phyloP scores from a whole-genome alignment of 2,329 filamentous ascomycete species.

The Simplicillium aogashimaense region DNA sequence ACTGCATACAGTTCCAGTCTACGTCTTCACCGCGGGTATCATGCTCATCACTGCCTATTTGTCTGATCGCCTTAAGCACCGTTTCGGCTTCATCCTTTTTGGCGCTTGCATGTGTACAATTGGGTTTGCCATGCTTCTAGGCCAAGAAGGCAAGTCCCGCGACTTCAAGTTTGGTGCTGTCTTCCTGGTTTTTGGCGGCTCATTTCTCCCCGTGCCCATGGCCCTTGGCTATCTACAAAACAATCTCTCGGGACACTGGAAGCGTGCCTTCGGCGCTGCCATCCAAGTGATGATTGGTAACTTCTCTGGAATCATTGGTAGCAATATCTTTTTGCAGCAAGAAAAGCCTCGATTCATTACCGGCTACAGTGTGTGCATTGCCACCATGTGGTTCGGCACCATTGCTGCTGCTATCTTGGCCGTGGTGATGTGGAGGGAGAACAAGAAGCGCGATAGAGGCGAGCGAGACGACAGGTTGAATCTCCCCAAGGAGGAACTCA shows the following conservation, averaged over 20 bases:
- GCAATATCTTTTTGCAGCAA: constrained; percentile 36
- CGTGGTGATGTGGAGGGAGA: constrained; percentile 20
- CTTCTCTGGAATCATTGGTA: constrained; percentile 36
- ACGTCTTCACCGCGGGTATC: constrained; percentile 19
- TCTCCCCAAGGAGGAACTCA: constrained; percentile 16
- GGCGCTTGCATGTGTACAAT: constrained; percentile 38
- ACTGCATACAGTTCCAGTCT: constrained; percentile 25
- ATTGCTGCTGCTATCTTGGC: constrained; percentile 20
- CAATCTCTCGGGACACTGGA: constrained; percentile 43
- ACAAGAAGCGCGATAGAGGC: constrained; percentile 21
- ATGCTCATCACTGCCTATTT: constrained; percentile 26
- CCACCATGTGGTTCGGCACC: constrained; percentile 32
- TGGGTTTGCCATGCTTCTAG: constrained; percentile 46
- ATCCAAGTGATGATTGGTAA: constrained; percentile 37
- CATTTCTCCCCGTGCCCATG: constrained; percentile 44
- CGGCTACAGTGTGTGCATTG: constrained; percentile 38
- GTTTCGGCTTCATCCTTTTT: constrained; percentile 42
- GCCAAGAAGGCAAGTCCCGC: constrained; percentile 12
- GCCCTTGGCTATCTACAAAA: constrained; percentile 46
- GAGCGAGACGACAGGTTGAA: constrained; percentile 18
- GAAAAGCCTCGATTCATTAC: constrained; percentile 38
- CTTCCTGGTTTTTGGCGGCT: constrained; percentile 41
- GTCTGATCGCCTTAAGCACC: constrained; percentile 39
- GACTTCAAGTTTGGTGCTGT: constrained; percentile 37
- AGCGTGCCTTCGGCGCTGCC: constrained; percentile 38